phyloP scores from a whole-genome alignment of 129 eudicot species.

The Lactuca sativa region DNA sequence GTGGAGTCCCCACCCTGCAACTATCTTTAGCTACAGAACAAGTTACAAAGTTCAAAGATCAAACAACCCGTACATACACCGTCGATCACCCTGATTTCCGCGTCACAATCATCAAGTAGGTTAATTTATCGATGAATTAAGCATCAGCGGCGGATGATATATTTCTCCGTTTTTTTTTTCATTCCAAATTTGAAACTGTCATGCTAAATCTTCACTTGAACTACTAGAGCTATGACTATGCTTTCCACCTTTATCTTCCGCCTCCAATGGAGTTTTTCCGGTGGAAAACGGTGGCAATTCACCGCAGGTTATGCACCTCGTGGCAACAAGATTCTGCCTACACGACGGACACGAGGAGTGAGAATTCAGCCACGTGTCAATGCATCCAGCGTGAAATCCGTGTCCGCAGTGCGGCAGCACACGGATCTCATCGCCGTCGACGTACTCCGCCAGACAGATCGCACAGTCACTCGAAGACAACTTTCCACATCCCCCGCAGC shows the following conservation, averaged over 20 bases:
- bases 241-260: constrained; percentile 18
- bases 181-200: background rate
- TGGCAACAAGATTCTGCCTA: constrained; percentile 47
- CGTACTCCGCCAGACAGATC: constrained; percentile 35
- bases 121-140: background rate
- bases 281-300: constrained; percentile 25
- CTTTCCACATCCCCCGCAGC: background rate
- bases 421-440: constrained; percentile 30
- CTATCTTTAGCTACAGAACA: constrained; percentile 10
- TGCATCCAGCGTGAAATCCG: constrained; percentile 24
- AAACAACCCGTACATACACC: background rate
- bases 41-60: background rate
- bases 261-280: constrained; percentile 14
- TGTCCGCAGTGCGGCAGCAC: constrained; percentile 51
- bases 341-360: constrained; percentile 43
- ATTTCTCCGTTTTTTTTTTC: background rate
- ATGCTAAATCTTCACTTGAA: constrained; percentile 33
- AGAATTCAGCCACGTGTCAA: constrained; percentile 25
- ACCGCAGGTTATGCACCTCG: constrained; percentile 60
- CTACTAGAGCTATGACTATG: constrained; percentile 17
- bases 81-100: background rate
- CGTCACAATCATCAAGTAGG: background rate
- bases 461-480: constrained; percentile 31
- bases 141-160: background rate
- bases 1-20: constrained; percentile 11